Evolutionary conservation across 2,329 filamentous ascomycete species (phyloP).

Genomic region (Rhytidhysteron rufulum): DNA sequence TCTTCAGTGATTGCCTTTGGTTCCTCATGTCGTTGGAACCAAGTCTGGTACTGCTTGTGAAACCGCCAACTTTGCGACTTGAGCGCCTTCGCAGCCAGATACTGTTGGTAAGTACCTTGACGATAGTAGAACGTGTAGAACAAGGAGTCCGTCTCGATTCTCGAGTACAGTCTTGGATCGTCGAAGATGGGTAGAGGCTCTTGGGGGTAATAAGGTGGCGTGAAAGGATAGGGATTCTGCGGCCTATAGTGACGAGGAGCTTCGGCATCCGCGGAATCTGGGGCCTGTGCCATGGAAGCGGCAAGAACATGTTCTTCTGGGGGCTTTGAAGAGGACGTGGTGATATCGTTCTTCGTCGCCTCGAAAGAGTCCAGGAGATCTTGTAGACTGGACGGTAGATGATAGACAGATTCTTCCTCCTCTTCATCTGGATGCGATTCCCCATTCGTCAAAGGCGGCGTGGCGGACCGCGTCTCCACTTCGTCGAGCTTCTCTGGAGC

Average conservation of each 20-base stretch:
- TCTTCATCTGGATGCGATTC: slow-evolving; percentile 50
- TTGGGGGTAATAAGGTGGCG: slow-evolving; percentile 81
- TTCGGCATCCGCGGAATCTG: slow-evolving; percentile 75
- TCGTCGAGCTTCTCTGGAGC: slow-evolving; percentile 30
- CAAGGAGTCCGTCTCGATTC: slow-evolving; percentile 91
- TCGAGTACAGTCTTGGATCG: slow-evolving; percentile 79
- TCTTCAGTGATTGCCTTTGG: slow-evolving; percentile 98
- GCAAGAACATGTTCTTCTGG: slow-evolving; percentile 71
- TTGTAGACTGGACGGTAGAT: slow-evolving; percentile 81
- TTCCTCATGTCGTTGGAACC: slow-evolving; percentile 98
- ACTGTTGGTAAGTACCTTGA: slow-evolving; percentile 93
- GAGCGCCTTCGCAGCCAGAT: slow-evolving; percentile 89
- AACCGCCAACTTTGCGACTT: slow-evolving; percentile 99
- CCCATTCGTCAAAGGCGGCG: slow-evolving; percentile 48
- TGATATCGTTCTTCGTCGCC: slow-evolving; percentile 67
- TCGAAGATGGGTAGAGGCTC: slow-evolving; percentile 90
- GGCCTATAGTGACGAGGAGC: slow-evolving; percentile 81
- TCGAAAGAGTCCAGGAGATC: slow-evolving; percentile 92
- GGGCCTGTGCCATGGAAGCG: slow-evolving; percentile 68
- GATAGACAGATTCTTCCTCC: slow-evolving; percentile 80
- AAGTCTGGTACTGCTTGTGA: slow-evolving; percentile 97
- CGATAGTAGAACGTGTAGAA: slow-evolving; percentile 99
- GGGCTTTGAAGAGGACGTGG: slow-evolving; percentile 56
- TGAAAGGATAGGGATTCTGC: slow-evolving; percentile 69
- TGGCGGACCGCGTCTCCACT: slow-evolving; percentile 32